Evolutionary conservation across 2,329 filamentous ascomycete species (phyloP).

Genomic region (Orbilia quercus): DNA sequence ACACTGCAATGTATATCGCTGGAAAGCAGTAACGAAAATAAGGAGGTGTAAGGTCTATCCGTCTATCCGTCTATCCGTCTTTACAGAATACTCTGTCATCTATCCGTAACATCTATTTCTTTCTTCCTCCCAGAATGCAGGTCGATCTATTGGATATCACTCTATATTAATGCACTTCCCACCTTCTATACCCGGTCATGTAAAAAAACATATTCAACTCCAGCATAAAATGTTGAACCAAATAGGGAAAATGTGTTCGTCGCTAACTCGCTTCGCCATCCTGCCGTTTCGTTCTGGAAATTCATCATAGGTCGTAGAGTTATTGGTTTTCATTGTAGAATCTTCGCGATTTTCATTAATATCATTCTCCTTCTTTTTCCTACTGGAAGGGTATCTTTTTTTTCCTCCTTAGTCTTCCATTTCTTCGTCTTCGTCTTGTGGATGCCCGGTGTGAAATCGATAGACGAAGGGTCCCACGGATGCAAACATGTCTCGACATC

Average conservation of each 20-base stretch:
- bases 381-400: not conserved
- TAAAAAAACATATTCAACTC: slow-evolving; percentile 39
- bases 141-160: slow-evolving; percentile 54
- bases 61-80: slow-evolving; percentile 38
- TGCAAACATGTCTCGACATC: slow-evolving; percentile 37
- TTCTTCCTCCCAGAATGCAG: slow-evolving; percentile 47
- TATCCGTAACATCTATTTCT: slow-evolving; percentile 33
- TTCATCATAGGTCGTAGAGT: slow-evolving; percentile 27
- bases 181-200: slow-evolving; percentile 14
- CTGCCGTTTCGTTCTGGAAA: slow-evolving; percentile 5
- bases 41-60: slow-evolving; percentile 14
- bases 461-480: slow-evolving; percentile 26
- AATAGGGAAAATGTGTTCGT: slow-evolving; percentile 17
- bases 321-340: slow-evolving; percentile 1
- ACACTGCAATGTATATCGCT: no score
- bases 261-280: slow-evolving; percentile 4
- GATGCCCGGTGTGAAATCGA: slow-evolving; percentile 31
- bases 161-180: slow-evolving; percentile 23
- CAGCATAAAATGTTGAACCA: slow-evolving; percentile 21
- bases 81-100: slow-evolving; percentile 21
- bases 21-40: slow-evolving; percentile 2
- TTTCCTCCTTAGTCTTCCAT: slow-evolving; percentile 23
- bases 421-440: slow-evolving; percentile 30
- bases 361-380: slow-evolving; percentile 22
- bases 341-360: not conserved